Evolutionary conservation across 371 early-diverging fungal genomes (phyloP), one percentile per base, ranked within the genome.

Genomic region (Coemansia sp.): DNA sequence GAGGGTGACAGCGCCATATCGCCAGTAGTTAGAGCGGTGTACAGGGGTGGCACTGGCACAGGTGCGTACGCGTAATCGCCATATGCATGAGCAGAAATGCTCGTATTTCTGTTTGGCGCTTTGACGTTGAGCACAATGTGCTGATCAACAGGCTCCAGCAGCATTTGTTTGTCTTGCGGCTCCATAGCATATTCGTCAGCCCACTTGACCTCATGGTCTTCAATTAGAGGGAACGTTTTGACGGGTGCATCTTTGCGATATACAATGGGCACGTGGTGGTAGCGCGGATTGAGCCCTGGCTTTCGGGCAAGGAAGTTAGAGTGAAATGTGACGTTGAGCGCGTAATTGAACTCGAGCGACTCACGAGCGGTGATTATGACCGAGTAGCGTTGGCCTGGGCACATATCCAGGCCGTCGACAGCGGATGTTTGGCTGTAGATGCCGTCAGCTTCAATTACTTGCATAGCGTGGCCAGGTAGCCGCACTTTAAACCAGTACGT

Each of bases 401-500:
- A 80, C 24, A 89, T 58, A 27, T 81, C 84, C 24, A 89, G 70
- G 39, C 77, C 83, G 18, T 81, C 63, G 11, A 86, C 87, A 8
- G 81, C 74, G 5, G 67, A 71, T 5, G 86, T 87, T 55, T 82
- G 69, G 3, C 84, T 83, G 52, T 86, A 84, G 16, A 85, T 71
- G 59, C 93, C 93, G 60, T 93, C 93, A 22, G 85, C 78, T 81
- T 92, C 93, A 51, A 92, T 89, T 8, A 92, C 81, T 42, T 83
- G 82, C 78, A 93, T 73, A 13, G 75, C 70, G 73, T 92, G 93
- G 14, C 87, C 89, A 54, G 88, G 90, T 59, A 93, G 84, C 68
- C 84, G 83, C 71, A 93, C 82, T 65, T 84, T 82, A 82, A 88
- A 92, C 83, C 84, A 87, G 54, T 87, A 83, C 50, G 89, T 81